Evolutionary conservation across 1,284 basidiomycete species (phyloP).

Genomic region (Neolentinus lepideus): DNA sequence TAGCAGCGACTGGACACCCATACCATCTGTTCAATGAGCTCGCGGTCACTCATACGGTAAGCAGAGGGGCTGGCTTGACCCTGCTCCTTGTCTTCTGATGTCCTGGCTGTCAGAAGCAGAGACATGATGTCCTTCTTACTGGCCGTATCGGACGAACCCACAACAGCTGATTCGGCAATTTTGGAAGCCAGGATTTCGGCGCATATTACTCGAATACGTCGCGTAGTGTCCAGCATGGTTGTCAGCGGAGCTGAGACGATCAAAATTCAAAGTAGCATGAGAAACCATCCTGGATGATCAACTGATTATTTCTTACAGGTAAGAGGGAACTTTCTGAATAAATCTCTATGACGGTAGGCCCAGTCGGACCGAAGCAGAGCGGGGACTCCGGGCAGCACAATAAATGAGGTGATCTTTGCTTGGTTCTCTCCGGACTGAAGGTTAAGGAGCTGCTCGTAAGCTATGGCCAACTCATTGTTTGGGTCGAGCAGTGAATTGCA

Average conservation of each 20-base stretch:
- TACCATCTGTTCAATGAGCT: conserved; percentile 45
- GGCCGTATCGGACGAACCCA: conserved; percentile 22
- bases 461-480: conserved; percentile 37
- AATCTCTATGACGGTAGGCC: conserved; percentile 28
- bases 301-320: conserved; percentile 1
- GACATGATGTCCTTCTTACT: conserved; percentile 45
- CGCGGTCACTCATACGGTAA: conserved; percentile 36
- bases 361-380: conserved; percentile 23
- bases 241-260: conserved; percentile 17
- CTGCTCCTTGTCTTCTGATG: conserved; percentile 17
- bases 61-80: conserved; percentile 5
- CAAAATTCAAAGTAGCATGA: neutral
- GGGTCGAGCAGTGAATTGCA: conserved; percentile 39
- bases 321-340: conserved; percentile 16
- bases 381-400: conserved; percentile 28
- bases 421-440: conserved; percentile 35
- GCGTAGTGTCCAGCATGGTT: conserved; percentile 31
- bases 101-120: conserved; percentile 35
- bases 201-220: conserved; percentile 33
- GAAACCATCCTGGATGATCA: neutral
- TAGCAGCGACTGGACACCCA: conserved; percentile 7
- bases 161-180: conserved; percentile 17
- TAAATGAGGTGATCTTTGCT: conserved; percentile 28
- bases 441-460: conserved; percentile 34
- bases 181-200: conserved; percentile 32